These are phyloP conservation scores for Incumbomyces delicatus DNA, from an alignment of 2,329 filamentous ascomycete genomes.

Conservation along the genomic window DNA sequence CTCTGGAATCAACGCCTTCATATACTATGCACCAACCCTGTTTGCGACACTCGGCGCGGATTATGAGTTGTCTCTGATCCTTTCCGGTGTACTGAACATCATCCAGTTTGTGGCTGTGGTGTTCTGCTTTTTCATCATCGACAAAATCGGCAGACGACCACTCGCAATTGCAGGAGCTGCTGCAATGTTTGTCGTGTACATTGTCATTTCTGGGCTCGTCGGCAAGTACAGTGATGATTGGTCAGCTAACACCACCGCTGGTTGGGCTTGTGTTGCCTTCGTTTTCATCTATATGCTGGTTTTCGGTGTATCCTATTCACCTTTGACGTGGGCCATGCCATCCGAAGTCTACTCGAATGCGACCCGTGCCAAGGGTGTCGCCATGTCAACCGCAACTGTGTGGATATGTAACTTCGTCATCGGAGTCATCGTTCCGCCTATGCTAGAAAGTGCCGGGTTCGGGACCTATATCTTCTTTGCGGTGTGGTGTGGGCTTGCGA, in stretches of 20 bases:
- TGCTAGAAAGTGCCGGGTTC: constrained; percentile 32
- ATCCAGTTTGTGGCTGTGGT: constrained; percentile 39
- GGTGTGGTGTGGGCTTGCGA: constrained; percentile 41
- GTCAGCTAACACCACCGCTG: constrained; percentile 43
- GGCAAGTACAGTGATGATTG: constrained; percentile 39
- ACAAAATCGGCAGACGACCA: constrained; percentile 36
- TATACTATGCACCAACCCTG: constrained; percentile 46
- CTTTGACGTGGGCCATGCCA: constrained; percentile 32
- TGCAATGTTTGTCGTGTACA: constrained; percentile 38
- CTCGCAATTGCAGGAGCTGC: constrained; percentile 38
- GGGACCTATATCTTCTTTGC: constrained; percentile 52
- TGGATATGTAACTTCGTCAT: too few relatives aligned
- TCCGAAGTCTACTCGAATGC: constrained; percentile 30
- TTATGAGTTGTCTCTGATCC: constrained; percentile 37
- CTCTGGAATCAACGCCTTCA: constrained; percentile 26
- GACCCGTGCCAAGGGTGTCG: constrained; percentile 30
- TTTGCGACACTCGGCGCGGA: constrained; percentile 28
- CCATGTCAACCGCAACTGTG: constrained; percentile 24
- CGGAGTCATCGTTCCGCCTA: not conserved
- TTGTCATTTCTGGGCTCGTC: constrained; percentile 46
- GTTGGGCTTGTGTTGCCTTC: constrained; percentile 34
- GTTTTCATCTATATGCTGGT: constrained; percentile 4
- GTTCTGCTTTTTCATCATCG: constrained; percentile 41
- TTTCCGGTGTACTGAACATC: constrained; percentile 46
- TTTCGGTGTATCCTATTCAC: constrained; percentile 21